phyloP scores from a whole-genome alignment of 495 filamentous ascomycete genomes.

The Echria macrotheca region DNA sequence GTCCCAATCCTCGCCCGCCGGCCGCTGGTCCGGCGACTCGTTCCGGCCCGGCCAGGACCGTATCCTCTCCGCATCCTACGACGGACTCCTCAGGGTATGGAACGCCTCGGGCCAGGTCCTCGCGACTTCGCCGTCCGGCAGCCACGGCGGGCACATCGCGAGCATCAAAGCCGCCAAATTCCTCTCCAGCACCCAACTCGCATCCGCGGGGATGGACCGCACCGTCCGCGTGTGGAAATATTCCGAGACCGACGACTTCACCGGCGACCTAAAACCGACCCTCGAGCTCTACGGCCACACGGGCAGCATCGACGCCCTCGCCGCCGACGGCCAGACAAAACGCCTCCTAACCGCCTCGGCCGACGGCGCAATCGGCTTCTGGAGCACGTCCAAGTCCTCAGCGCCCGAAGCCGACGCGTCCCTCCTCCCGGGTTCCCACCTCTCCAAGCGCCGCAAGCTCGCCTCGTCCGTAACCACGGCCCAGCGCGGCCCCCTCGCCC shows the following conservation, averaged over 20 bases:
- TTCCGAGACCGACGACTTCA: conserved; percentile 54
- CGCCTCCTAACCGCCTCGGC: conserved; percentile 76
- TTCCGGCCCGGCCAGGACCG: conserved; percentile 46
- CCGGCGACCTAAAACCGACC: conserved; percentile 62
- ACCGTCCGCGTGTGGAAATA: conserved; percentile 87
- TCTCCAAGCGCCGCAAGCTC: conserved; percentile 74
- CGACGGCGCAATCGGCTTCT: conserved; percentile 77
- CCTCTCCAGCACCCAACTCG: conserved; percentile 67
- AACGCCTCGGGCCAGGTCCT: conserved; percentile 74
- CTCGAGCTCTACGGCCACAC: conserved; percentile 87
- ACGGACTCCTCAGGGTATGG: conserved; percentile 84
- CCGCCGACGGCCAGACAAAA: conserved; percentile 67
- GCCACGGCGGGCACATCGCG: conserved; percentile 64
- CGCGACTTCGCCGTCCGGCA: conserved; percentile 58
- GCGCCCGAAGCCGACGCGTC: conserved; percentile 62
- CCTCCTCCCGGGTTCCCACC: conserved; percentile 56
- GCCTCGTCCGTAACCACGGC: conserved; percentile 57
- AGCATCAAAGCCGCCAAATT: conserved; percentile 78
- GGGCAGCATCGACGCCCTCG: conserved; percentile 64
- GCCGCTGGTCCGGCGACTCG: conserved; percentile 43
- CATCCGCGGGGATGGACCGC: conserved; percentile 74
- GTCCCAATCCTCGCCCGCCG: conserved; percentile 58
- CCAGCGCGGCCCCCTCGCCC: conserved; percentile 71
- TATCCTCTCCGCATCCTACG: conserved; percentile 84
- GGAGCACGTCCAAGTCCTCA: conserved; percentile 70